Conservation (phyloP, 345 rosid species). For the Streptanthus diversifolius region DNA sequence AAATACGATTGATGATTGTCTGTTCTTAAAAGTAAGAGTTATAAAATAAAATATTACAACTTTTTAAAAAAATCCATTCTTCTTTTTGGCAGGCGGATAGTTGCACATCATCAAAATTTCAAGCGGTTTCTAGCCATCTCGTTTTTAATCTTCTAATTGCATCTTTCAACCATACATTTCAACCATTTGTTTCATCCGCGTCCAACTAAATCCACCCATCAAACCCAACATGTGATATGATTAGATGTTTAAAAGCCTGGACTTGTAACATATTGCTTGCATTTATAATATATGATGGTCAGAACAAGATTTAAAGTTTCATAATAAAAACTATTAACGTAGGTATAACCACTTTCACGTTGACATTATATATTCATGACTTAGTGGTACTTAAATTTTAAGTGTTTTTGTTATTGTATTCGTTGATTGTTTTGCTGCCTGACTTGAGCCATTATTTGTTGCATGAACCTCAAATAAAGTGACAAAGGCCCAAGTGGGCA, state of each 20-base stretch:
- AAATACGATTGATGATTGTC: too few relatives aligned
- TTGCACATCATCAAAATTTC: background rate
- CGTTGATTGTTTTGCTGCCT: background rate
- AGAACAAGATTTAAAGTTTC: background rate
- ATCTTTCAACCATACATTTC: background rate
- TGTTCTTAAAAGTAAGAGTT: background rate
- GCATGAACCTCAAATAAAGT: background rate
- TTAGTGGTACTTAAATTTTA: background rate
- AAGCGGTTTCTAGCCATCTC: background rate
- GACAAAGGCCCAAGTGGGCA: conserved; percentile 14
- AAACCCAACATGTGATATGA: background rate
- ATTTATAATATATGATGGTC: background rate
- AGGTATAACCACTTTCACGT: background rate
- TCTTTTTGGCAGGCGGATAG: background rate
- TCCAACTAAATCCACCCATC: background rate
- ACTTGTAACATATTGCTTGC: background rate
- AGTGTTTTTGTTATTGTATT: background rate
- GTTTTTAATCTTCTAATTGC: background rate
- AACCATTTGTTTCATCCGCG: background rate
- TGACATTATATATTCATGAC: background rate
- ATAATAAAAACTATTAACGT: background rate
- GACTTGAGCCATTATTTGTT: background rate
- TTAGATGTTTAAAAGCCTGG: background rate
- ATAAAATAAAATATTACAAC: background rate
- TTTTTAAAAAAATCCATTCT: background rate